A percentile compares a stretch with the other conserved stretches of the same genome.
phyloP scores from a whole-genome alignment of 108 stramenopile species.

The Skeletonema marinoi region DNA sequence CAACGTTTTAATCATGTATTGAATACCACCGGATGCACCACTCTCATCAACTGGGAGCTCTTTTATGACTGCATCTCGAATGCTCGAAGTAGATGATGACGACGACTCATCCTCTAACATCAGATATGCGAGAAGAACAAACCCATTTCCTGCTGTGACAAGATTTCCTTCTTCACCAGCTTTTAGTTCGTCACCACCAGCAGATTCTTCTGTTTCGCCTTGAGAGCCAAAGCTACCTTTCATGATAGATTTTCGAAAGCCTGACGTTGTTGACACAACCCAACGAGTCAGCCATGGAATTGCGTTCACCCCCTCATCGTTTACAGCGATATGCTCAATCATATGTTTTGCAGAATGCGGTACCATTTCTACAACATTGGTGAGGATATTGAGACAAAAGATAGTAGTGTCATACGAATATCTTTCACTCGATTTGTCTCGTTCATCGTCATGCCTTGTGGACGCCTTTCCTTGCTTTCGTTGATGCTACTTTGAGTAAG shows the following conservation, averaged over 20 bases:
- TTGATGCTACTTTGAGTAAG: constrained; percentile 18
- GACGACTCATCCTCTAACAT: constrained; percentile 49
- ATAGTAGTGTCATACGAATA: constrained; percentile 62
- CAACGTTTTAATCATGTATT: constrained; percentile 74
- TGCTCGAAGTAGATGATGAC: constrained; percentile 2
- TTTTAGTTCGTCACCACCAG: constrained; percentile 36
- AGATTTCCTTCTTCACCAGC: constrained; percentile 73
- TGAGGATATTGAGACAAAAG: constrained; percentile 77
- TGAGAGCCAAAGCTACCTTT: constrained; percentile 53
- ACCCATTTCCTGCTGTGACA: constrained; percentile 82
- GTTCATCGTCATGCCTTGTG: constrained; percentile 5
- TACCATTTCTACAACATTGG: constrained; percentile 71
- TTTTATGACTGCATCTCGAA: constrained; percentile 52
- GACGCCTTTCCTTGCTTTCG: background rate
- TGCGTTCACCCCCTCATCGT: background rate
- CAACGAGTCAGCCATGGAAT: constrained; percentile 69
- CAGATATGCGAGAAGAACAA: constrained; percentile 76
- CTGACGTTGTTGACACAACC: constrained; percentile 62
- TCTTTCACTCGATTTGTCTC: constrained; percentile 30
- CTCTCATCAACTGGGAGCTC: constrained; percentile 55
- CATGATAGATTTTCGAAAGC: constrained; percentile 65
- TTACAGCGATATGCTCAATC: constrained; percentile 17
- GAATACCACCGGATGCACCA: constrained; percentile 50
- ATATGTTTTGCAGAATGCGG: constrained; percentile 29
- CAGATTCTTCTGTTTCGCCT: background rate